A percentile compares a stretch with the other conserved stretches of the same genome.
phyloP scores from a whole-genome alignment of 306 rosid genomes.

The Lagenaria siceraria region DNA sequence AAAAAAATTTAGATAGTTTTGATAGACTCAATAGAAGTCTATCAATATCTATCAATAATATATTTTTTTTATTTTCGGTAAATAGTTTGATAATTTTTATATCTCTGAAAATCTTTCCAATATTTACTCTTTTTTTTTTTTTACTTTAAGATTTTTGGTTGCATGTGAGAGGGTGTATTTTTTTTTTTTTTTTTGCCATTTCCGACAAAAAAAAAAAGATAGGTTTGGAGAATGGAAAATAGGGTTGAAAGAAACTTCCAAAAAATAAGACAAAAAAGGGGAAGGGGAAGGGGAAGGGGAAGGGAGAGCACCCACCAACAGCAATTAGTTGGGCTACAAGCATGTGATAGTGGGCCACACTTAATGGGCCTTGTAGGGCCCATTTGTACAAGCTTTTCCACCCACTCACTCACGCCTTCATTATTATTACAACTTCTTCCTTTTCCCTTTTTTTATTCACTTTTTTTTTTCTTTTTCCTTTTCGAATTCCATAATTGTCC shows the following conservation, averaged over 20 bases:
- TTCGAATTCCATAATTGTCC: neutral
- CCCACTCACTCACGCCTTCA: constrained; percentile 7
- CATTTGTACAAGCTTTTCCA: neutral
- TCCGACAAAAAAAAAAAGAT: neutral
- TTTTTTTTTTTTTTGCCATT: neutral
- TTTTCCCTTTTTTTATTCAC: neutral
- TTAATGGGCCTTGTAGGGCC: constrained; percentile 1
- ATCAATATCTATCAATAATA: too few species aligned
- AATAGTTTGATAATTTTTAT: too few species aligned
- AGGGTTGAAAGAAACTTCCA: neutral
- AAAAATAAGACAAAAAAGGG: neutral
- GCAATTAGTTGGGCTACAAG: neutral
- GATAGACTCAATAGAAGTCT: too few species aligned
- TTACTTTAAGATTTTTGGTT: too few species aligned
- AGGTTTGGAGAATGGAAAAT: neutral
- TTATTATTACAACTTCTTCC: neutral
- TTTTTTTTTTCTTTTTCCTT: neutral
- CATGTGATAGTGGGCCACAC: constrained; percentile 6
- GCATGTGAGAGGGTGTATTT: neutral
- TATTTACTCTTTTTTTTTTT: too few species aligned
- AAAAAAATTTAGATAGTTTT: too few species aligned
- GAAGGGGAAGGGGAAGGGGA: neutral
- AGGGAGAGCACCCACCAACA: neutral
- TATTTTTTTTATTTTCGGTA: too few species aligned
- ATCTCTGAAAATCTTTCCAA: too few species aligned